A percentile compares a stretch with the other conserved stretches of the same genome.
Evolutionary conservation across 2,329 filamentous ascomycete genomes (phyloP).

Genomic region (Colletotrichum paranaense): DNA sequence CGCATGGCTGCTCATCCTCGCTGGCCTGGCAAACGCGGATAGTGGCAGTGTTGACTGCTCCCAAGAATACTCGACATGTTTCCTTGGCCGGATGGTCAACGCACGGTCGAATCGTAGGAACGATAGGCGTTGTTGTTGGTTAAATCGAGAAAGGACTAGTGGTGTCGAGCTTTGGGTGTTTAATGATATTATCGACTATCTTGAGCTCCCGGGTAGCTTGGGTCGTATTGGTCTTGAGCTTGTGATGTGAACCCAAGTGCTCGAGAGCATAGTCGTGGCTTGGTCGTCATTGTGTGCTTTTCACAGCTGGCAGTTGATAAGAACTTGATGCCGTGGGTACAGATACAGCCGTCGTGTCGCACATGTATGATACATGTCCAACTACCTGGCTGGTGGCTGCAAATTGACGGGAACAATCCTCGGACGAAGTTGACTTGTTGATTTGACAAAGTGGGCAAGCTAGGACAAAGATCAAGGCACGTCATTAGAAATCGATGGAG

Average conservation of each 20-base stretch:
- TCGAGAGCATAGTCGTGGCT: neutral
- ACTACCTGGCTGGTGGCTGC: neutral
- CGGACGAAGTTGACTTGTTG: neutral
- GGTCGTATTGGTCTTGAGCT: neutral
- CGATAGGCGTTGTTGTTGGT: neutral
- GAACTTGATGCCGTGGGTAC: slow-evolving; percentile 1
- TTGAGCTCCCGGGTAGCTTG: neutral
- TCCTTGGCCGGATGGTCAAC: neutral
- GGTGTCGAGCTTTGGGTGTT: neutral
- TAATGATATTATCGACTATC: neutral
- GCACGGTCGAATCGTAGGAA: neutral
- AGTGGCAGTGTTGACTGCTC: slow-evolving; percentile 5
- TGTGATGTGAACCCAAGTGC: neutral
- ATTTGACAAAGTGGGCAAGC: no score
- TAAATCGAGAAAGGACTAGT: neutral
- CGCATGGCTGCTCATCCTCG: slow-evolving; percentile 17
- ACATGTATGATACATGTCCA: neutral
- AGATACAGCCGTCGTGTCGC: slow-evolving; percentile 7
- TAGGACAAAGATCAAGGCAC: neutral
- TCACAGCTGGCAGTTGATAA: slow-evolving; percentile 10
- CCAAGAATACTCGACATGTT: neutral
- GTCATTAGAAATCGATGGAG: neutral
- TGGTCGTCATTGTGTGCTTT: no score
- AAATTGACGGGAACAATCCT: neutral
- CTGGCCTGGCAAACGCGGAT: slow-evolving; percentile 13